Percentiles rank a stretch among this genome's conserved stretches.
These are phyloP conservation scores for Colletotrichum godetiae DNA, from an alignment of 2,329 filamentous ascomycete genomes.

Conservation along the genomic window DNA sequence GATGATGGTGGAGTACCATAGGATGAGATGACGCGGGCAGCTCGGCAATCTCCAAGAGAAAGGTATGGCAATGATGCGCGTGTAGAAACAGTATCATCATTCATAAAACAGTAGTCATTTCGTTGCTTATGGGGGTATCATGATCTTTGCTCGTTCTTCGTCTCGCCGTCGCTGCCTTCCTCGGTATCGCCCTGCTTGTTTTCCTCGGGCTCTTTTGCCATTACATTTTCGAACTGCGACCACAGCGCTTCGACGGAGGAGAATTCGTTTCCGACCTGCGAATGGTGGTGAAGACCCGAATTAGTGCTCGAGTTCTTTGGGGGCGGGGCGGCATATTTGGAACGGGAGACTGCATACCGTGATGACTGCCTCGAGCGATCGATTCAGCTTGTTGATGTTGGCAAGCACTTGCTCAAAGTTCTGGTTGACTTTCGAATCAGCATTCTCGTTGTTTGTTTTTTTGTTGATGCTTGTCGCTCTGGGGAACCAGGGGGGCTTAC, in stretches of 20 bases:
- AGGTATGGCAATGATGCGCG: no score
- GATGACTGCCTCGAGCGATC: conserved; percentile 90
- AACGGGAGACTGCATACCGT: conserved; percentile 63
- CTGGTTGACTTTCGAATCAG: conserved; percentile 47
- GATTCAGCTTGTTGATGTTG: conserved; percentile 95
- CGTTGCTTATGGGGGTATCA: conserved; percentile 9
- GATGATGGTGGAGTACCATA: neutral
- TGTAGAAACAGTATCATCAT: neutral
- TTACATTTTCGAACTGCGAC: conserved; percentile 97
- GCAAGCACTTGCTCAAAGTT: conserved; percentile 90
- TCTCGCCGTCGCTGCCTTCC: conserved; percentile 41
- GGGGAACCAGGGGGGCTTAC: conserved; percentile 52
- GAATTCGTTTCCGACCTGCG: conserved; percentile 92
- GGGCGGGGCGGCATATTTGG: no score
- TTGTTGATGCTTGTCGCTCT: neutral
- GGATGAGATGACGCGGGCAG: neutral
- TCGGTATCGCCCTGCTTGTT: conserved; percentile 38
- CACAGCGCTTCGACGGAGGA: conserved; percentile 96
- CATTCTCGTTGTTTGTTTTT: conserved; percentile 51
- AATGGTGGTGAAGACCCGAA: neutral
- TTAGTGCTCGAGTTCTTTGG: neutral
- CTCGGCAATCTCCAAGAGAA: neutral
- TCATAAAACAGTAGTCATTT: neutral
- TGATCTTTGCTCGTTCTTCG: conserved; percentile 41
- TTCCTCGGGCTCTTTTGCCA: conserved; percentile 75